A percentile compares a stretch with the other conserved stretches of the same genome.
Conservation (phyloP, 1,284 basidiomycete genomes). For the Microbotryomycetes sp. region DNA sequence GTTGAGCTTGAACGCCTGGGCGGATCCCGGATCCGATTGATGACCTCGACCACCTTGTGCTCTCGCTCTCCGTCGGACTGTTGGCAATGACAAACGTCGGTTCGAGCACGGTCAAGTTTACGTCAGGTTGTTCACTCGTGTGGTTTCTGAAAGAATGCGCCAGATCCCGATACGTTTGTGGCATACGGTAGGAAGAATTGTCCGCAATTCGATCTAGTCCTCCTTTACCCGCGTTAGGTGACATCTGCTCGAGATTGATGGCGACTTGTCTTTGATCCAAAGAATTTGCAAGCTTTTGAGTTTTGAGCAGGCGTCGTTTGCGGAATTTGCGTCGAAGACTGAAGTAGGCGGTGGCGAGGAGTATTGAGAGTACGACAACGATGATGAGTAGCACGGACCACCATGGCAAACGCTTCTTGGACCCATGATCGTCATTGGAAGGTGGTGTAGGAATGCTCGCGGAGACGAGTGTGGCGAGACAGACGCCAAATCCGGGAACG, state of each 20-base stretch:
- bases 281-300: neutral
- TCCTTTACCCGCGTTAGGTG: neutral
- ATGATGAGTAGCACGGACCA: constrained; percentile 21
- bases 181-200: no score
- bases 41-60: neutral
- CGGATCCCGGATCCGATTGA: neutral
- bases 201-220: no score
- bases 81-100: neutral
- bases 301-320: neutral
- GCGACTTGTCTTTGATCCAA: neutral
- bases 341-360: neutral
- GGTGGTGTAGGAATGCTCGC: constrained; percentile 45
- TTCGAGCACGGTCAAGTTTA: neutral
- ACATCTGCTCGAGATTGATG: neutral
- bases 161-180: no score
- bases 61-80: neutral
- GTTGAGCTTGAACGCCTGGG: neutral
- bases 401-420: constrained; percentile 14
- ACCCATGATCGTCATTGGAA: neutral
- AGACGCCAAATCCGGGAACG: constrained; percentile 62
- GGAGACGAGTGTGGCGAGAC: constrained; percentile 61
- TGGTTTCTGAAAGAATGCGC: no score
- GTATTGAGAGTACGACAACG: neutral
- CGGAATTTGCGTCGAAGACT: neutral
- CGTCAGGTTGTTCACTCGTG: no score